Evolutionary conservation across 805 yeast species (phyloP).

Genomic region (Yamadazyma kitorensis): DNA sequence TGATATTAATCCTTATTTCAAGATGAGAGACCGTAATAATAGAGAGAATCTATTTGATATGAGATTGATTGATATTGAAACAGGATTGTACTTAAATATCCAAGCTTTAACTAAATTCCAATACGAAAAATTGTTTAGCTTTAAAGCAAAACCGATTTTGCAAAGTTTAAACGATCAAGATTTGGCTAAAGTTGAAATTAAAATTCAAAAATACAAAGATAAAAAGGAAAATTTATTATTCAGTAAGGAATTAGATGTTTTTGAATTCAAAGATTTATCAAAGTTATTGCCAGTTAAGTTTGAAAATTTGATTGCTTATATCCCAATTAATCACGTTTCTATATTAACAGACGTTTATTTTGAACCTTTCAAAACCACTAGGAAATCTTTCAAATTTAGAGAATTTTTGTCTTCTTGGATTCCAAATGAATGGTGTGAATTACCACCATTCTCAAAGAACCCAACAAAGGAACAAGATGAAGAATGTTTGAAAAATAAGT

Average conservation of each 20-base stretch:
- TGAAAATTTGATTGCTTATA: slow-evolving; percentile 34
- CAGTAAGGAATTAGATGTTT: slow-evolving; percentile 21
- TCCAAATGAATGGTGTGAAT: slow-evolving; percentile 8
- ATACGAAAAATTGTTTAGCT: slow-evolving; percentile 13
- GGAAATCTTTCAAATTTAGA: slow-evolving; percentile 8
- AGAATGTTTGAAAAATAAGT: slow-evolving; percentile 10
- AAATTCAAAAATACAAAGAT: slow-evolving; percentile 11
- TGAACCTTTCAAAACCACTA: slow-evolving; percentile 10
- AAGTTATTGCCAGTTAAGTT: slow-evolving; percentile 33
- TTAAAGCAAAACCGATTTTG: slow-evolving; percentile 20
- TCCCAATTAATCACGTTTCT: slow-evolving; percentile 28
- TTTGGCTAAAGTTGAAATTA: slow-evolving; percentile 14
- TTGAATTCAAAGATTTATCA: slow-evolving; percentile 25
- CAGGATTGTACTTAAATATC: slow-evolving; percentile 41
- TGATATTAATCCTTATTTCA: slow-evolving; percentile 29
- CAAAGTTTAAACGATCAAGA: slow-evolving; percentile 12
- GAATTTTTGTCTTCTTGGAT: slow-evolving; percentile 12
- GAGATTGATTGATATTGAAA: slow-evolving; percentile 48
- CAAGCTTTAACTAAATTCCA: slow-evolving; percentile 30
- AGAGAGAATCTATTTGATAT: slow-evolving; percentile 54
- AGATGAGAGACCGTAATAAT: slow-evolving; percentile 34
- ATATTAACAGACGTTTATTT: slow-evolving; percentile 28
- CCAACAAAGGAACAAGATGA: slow-evolving; percentile 10
- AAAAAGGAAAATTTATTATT: slow-evolving; percentile 9
- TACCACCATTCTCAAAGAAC: slow-evolving; percentile 3